Evolutionary conservation across 1,284 basidiomycete species (phyloP), one percentile per base, ranked within the genome.

Genomic region (Sporisorium sorghi): DNA sequence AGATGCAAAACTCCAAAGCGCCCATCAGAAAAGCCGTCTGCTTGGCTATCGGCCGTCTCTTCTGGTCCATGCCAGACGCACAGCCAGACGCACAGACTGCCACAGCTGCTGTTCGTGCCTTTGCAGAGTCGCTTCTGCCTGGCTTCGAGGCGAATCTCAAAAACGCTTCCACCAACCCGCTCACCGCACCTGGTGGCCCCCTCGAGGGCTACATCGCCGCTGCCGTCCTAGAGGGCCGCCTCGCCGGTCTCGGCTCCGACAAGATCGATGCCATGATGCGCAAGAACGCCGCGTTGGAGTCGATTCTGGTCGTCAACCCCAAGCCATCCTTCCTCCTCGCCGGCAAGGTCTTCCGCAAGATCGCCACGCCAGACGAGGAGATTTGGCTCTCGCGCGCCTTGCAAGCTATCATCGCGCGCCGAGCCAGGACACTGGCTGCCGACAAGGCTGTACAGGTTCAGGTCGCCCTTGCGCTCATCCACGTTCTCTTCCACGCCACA

Each of bases 241-340:
- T 77, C 35, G 43, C 63, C 21, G 11, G 17, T 28, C 66, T 74
- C 47, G 67, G 57, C 14, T 64, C 65, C 17, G 58, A 62, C 50
- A 81, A 81, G 58, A 67, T 75, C 37, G 50, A 64, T n/a, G 35
- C 37, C 19, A 50, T 64, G 9, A 26, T 73, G n/a, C 44, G 56
- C 33, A 70, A 73, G 26, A 72, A 76, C 23, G 73, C 68, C 17
- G 64, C 61, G 8, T 52, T 78, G 23, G 61, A 76, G 24, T 61
- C 60, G 21, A 68, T 83, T 17, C 44, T 79, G 14, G 59, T 66
- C 10, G 56, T 65, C 28, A 59, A 60, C 10, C 69, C 76, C 23
- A 84, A 83, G 61, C 77, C 79, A 19, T 82, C 82, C 44, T 84
- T 84, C 70, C 75, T 84, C 12, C 63, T 84, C 11, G 67, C 65